A percentile compares a stretch with the other conserved stretches of the same genome.
Conservation (phyloP, 2,329 filamentous ascomycete genomes). For the Phaeosphaeriaceae sp. region DNA sequence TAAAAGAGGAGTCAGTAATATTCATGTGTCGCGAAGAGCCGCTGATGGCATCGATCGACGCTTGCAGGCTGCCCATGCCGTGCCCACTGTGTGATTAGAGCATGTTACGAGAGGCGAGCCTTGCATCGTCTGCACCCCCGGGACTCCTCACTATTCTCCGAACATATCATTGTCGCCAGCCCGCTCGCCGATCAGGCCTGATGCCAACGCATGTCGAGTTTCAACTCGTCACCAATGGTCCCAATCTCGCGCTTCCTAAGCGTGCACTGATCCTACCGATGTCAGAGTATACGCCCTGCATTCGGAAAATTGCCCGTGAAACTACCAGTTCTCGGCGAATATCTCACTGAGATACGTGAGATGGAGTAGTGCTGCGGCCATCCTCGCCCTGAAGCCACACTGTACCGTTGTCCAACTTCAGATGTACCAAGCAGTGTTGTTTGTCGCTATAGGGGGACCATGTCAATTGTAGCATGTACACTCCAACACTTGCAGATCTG, state of each 20-base stretch:
- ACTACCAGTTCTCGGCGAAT: neutral
- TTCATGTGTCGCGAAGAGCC: constrained; percentile 1
- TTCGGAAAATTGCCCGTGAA: neutral
- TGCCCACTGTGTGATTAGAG: constrained; percentile 1
- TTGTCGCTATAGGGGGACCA: neutral
- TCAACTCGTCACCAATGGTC: constrained; percentile 5
- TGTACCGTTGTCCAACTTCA: neutral
- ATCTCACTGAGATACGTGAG: constrained; percentile 6
- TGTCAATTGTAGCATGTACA: neutral
- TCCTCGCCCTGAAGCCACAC: neutral
- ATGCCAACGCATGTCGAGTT: constrained; percentile 12
- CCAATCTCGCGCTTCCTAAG: constrained; percentile 2
- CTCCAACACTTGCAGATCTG: constrained; percentile 3
- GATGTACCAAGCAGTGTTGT: neutral
- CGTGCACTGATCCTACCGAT: constrained; percentile 2
- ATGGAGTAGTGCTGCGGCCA: neutral
- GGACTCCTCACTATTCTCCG: constrained; percentile 34
- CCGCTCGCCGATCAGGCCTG: constrained; percentile 18
- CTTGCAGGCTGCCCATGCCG: constrained; percentile 10
- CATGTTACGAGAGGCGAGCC: constrained; percentile 2
- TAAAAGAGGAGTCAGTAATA: constrained; percentile 8
- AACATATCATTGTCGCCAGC: constrained; percentile 13
- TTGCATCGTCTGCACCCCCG: constrained; percentile 18
- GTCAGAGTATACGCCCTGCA: neutral
- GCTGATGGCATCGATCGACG: constrained; percentile 14